Evolutionary conservation across 257 asterid genomes (phyloP).

Genomic region (Nicotiana paniculata): DNA sequence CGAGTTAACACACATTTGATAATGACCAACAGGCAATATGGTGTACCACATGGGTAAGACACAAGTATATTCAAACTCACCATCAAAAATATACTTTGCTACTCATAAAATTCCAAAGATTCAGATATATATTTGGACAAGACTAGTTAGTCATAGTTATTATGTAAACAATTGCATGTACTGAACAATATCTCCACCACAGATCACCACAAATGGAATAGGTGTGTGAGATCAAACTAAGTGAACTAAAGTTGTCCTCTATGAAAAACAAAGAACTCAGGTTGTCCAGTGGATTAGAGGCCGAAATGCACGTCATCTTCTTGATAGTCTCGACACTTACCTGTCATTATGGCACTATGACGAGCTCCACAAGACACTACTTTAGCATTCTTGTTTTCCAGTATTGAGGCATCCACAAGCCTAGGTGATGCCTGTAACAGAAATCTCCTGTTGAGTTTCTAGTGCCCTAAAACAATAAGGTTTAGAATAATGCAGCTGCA

Average conservation of each 20-base stretch:
- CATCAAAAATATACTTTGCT: neutral
- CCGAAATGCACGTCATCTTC: slow-evolving; percentile 10
- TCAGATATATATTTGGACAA: neutral
- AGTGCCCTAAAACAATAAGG: neutral
- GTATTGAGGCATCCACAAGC: slow-evolving; percentile 49
- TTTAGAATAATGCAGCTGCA: neutral
- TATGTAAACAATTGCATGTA: neutral
- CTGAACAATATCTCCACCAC: neutral
- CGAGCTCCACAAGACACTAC: slow-evolving; percentile 72
- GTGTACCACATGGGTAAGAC: neutral
- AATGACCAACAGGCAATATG: neutral
- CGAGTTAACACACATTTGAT: neutral
- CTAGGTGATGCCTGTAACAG: slow-evolving; percentile 42
- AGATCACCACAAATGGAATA: neutral
- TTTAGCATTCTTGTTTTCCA: slow-evolving; percentile 44
- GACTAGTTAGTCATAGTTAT: neutral
- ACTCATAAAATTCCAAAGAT: neutral
- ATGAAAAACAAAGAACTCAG: neutral
- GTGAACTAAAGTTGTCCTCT: neutral
- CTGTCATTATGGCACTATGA: slow-evolving; percentile 59
- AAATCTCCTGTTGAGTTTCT: slow-evolving; percentile 12
- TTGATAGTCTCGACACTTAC: slow-evolving; percentile 17
- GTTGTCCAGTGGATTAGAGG: neutral
- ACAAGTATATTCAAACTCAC: neutral
- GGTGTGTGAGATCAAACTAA: neutral